Evolutionary conservation across 257 asterid species (phyloP), one percentile per base, ranked within the genome.

Genomic region (Jasminum sambac): DNA sequence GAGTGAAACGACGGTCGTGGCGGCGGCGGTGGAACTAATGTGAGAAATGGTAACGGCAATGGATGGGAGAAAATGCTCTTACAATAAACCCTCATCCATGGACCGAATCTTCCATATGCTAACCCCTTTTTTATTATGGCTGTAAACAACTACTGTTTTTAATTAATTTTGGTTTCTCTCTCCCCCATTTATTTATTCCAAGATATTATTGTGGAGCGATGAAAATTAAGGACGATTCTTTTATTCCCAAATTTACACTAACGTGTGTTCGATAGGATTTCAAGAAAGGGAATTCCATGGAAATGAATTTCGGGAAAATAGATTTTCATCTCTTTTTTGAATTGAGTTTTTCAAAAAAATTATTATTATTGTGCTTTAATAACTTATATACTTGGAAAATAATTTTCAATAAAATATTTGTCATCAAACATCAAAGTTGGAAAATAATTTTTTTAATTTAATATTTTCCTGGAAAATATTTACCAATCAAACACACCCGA

Each of bases 21-120:
- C 11, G 79, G 67, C 21, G 38, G 82, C 37, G 76, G 74, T 73
- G 82, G 79, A 30, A 24, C 73, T 19, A 39, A 37, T 19, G 43
- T 59, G 79, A 74, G 68, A 67, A 73, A 64, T 11, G 77, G 75
- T 21, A 66, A 78, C 75, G 82, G 63, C 25, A 72, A 72, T n/a
- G 14, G 25, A 55, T 2, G 24, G 46, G 69, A 60, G 69, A 63
- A 73, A 65, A 75, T 67, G 62, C 73, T 69, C 38, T 63, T 68
- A 74, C 50, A 57, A 1, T 77, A 77, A 86, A 79, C 87, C 88
- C 91, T 85, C 96, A 89, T 85, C 89, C 88, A 89, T 71, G 11
- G 25, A 76, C 72, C 66, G 23, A 25, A 26, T 24, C 39, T 40
- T 2, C 58, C 67, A 19, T 63, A 11, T 5, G 16, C 17, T 3